phyloP scores from a whole-genome alignment of 1,284 basidiomycete species.

The Leccinum insigne region DNA sequence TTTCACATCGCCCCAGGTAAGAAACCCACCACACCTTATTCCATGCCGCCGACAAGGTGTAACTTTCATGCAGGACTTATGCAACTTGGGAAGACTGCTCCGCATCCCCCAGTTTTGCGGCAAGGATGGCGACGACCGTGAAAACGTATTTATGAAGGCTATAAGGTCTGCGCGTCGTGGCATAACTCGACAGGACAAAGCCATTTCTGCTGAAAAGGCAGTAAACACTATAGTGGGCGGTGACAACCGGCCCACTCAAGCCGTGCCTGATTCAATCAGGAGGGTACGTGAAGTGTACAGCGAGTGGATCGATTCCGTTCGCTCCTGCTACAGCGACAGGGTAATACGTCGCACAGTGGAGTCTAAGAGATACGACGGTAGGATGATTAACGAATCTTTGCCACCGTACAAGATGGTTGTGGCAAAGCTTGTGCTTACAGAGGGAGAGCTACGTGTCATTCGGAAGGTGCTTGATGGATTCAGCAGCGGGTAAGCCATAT shows the following conservation, averaged over 20 bases:
- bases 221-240: background rate
- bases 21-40: no score
- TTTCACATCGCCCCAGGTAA: background rate
- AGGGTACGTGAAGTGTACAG: slow-evolving; percentile 4
- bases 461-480: slow-evolving; percentile 12
- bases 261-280: slow-evolving; percentile 2
- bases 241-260: background rate
- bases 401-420: slow-evolving; percentile 11
- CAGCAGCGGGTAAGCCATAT: slow-evolving; percentile 5
- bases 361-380: slow-evolving; percentile 10
- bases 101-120: slow-evolving; percentile 7
- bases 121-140: background rate
- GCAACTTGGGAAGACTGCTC: slow-evolving; percentile 12
- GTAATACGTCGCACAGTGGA: slow-evolving; percentile 10
- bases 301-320: slow-evolving; percentile 10
- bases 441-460: slow-evolving; percentile 2
- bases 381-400: slow-evolving; percentile 8
- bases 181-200: slow-evolving; percentile 10
- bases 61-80: slow-evolving; percentile 3
- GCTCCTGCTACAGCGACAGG: background rate
- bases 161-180: slow-evolving; percentile 7
- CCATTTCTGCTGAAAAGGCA: slow-evolving; percentile 8
- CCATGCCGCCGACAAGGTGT: no score
- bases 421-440: slow-evolving; percentile 3
- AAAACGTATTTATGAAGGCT: slow-evolving; percentile 1